Evolutionary conservation across 352 stramenopile species (phyloP).

Genomic region (Phytophthora uliginosa): DNA sequence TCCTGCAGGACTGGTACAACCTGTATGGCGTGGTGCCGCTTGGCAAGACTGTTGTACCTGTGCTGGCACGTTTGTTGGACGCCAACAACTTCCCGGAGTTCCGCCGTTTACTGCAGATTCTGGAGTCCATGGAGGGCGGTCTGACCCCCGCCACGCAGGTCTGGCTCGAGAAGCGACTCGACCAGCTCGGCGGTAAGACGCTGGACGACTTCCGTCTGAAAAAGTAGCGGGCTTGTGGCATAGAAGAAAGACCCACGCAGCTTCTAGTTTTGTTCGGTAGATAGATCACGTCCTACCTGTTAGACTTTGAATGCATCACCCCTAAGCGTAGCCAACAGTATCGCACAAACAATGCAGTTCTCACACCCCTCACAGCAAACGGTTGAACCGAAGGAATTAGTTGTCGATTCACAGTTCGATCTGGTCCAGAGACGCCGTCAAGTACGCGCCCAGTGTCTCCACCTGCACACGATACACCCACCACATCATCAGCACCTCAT

Average conservation of each 20-base stretch:
- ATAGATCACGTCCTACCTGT: slow-evolving; percentile 26
- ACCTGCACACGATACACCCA: slow-evolving; percentile 18
- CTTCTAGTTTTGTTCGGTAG: slow-evolving; percentile 30
- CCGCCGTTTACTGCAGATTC: slow-evolving; percentile 76
- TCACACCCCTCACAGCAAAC: slow-evolving; percentile 7
- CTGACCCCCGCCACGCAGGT: slow-evolving; percentile 70
- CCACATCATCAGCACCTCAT: slow-evolving; percentile 6
- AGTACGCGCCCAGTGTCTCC: slow-evolving; percentile 66
- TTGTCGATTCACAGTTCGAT: slow-evolving; percentile 64
- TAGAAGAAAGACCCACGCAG: background rate
- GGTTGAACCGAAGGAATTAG: slow-evolving; percentile 2
- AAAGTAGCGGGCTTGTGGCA: slow-evolving; percentile 3
- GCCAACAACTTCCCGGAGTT: slow-evolving; percentile 67
- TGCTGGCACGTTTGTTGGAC: slow-evolving; percentile 69
- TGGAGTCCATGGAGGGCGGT: slow-evolving; percentile 80
- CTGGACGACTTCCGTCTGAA: slow-evolving; percentile 71
- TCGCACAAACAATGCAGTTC: slow-evolving; percentile 22
- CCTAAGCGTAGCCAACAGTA: background rate
- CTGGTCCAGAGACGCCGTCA: slow-evolving; percentile 74
- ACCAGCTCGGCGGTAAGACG: slow-evolving; percentile 51
- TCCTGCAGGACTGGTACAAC: slow-evolving; percentile 92
- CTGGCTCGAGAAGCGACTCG: slow-evolving; percentile 82
- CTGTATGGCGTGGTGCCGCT: slow-evolving; percentile 71
- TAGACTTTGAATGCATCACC: slow-evolving; percentile 24
- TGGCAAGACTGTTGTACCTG: slow-evolving; percentile 80